phyloP scores from a whole-genome alignment of 176 grass and related monocot species.

The Chrysopogon serrulatus region DNA sequence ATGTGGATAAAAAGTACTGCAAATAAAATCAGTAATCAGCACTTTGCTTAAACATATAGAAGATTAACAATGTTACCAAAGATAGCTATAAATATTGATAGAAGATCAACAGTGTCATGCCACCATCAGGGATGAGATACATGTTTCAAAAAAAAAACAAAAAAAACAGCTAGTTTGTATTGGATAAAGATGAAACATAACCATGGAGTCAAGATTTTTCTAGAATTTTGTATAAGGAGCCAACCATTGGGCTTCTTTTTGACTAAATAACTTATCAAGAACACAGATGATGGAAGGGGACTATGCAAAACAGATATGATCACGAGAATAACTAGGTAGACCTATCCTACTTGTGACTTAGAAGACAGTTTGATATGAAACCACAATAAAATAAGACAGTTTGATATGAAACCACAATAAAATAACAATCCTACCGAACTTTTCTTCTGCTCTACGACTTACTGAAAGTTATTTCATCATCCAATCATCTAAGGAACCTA shows the following conservation, averaged over 20 bases:
- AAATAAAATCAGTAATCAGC: constrained; percentile 28
- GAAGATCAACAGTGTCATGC: neutral
- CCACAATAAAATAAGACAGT: too few species aligned
- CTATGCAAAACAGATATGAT: neutral
- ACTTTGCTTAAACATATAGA: neutral
- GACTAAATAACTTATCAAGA: constrained; percentile 6
- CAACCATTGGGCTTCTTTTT: neutral
- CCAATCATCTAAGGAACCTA: neutral
- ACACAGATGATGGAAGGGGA: neutral
- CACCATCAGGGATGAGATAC: neutral
- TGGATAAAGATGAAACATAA: neutral
- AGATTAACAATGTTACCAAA: neutral
- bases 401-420: neutral
- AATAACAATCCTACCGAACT: neutral
- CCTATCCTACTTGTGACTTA: neutral
- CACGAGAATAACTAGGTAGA: neutral
- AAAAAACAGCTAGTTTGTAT: neutral
- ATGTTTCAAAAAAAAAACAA: neutral
- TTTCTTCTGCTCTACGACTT: neutral
- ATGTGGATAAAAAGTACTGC: constrained; percentile 90
- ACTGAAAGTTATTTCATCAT: neutral
- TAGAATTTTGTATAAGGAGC: neutral
- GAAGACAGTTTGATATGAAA: neutral
- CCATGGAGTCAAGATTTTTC: neutral
- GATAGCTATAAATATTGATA: neutral